Evolutionary conservation across 2,329 filamentous ascomycete genomes (phyloP).

Genomic region (Fusarium nygamai): DNA sequence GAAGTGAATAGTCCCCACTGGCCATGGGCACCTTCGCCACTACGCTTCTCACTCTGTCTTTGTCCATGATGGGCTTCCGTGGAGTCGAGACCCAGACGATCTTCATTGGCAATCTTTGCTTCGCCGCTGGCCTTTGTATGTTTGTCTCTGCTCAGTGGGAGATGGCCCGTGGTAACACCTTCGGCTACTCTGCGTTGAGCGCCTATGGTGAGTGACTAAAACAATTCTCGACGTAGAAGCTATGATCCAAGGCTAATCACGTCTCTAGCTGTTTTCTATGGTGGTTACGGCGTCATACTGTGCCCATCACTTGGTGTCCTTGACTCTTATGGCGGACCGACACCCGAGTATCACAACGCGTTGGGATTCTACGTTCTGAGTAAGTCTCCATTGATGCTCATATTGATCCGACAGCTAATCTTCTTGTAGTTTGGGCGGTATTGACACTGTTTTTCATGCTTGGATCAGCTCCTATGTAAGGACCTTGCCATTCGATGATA

Average conservation of each 20-base stretch:
- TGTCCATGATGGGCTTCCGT: conserved; percentile 45
- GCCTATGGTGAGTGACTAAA: conserved; percentile 35
- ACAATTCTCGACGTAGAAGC: accelerated
- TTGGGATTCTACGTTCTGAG: conserved; percentile 44
- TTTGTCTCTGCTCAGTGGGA: conserved; percentile 45
- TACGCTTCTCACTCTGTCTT: conserved; percentile 40
- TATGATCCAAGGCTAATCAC: not conserved
- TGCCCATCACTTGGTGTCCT: conserved; percentile 39
- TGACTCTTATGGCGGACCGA: conserved; percentile 41
- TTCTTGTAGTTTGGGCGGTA: conserved; percentile 40
- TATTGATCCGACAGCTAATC: not conserved
- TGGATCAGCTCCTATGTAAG: conserved; percentile 37
- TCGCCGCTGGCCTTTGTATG: conserved; percentile 43
- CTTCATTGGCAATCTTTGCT: conserved; percentile 44
- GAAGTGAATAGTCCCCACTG: conserved; percentile 17
- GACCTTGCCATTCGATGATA: too few relatives aligned
- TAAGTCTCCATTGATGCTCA: not conserved
- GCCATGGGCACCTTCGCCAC: conserved; percentile 46
- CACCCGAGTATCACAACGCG: conserved; percentile 43
- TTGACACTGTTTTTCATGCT: conserved; percentile 43
- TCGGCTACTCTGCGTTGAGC: conserved; percentile 43
- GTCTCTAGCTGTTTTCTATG: conserved; percentile 40
- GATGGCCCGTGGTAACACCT: conserved; percentile 43
- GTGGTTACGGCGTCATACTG: conserved; percentile 42
- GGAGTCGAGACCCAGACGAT: conserved; percentile 42